Evolutionary conservation across 2,329 filamentous ascomycete genomes (phyloP).

Genomic region (Pochonia chlamydosporia): DNA sequence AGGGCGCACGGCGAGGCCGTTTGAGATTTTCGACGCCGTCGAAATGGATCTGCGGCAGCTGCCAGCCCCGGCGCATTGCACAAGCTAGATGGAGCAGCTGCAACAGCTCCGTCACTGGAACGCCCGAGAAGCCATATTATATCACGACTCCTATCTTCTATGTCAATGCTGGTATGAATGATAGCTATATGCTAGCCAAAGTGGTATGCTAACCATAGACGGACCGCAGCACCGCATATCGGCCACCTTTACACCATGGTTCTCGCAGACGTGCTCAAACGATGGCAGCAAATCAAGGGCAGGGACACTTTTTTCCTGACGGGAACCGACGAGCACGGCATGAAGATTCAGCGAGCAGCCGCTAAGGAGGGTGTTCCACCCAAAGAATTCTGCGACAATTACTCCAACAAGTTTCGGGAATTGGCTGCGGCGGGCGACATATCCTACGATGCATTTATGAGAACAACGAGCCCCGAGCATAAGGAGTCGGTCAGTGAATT

Average conservation of each 20-base stretch:
- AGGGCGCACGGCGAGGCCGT: conserved; percentile 15
- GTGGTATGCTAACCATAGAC: background rate
- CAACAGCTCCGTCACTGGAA: conserved; percentile 14
- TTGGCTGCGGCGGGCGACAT: conserved; percentile 67
- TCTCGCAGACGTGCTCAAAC: conserved; percentile 82
- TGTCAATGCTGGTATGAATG: conserved; percentile 75
- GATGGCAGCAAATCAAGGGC: conserved; percentile 78
- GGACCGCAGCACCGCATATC: conserved; percentile 70
- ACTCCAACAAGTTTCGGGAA: conserved; percentile 71
- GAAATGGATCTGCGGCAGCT: conserved; percentile 23
- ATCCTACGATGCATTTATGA: conserved; percentile 79
- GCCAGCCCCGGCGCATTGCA: conserved; percentile 15
- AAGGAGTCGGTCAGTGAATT: conserved; percentile 81
- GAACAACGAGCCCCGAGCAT: conserved; percentile 82
- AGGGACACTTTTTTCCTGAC: conserved; percentile 70
- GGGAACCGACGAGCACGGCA: conserved; percentile 94
- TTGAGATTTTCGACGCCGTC: conserved; percentile 12
- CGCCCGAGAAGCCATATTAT: conserved; percentile 73
- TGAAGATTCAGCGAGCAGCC: conserved; percentile 92
- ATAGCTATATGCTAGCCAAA: background rate
- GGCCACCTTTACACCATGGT: conserved; percentile 94
- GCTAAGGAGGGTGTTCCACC: conserved; percentile 62
- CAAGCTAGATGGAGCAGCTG: conserved; percentile 27
- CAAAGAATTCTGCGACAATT: conserved; percentile 83
- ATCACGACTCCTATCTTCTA: conserved; percentile 98